phyloP scores from a whole-genome alignment of 208 protist species.

The Trypanosoma congolense region DNA sequence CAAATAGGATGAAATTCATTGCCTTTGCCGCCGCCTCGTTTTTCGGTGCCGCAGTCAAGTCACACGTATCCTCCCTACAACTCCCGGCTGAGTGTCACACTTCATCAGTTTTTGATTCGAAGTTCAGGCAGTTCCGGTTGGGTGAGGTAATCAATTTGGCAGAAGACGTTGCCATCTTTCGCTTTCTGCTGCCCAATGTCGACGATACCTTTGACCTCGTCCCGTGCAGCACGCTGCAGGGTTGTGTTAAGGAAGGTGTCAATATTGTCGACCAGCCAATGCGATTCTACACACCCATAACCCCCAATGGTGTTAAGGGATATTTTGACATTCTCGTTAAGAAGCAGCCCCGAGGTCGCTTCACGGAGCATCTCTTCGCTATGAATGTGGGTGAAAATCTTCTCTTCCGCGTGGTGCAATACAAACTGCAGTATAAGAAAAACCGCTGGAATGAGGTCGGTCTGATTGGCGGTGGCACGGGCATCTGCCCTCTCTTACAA shows the following conservation, averaged over 20 bases:
- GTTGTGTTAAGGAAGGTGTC: slow-evolving; percentile 68
- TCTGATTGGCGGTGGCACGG: slow-evolving; percentile 89
- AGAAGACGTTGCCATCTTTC: slow-evolving; percentile 84
- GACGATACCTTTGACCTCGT: slow-evolving; percentile 66
- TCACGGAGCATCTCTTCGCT: slow-evolving; percentile 79
- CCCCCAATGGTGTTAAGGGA: slow-evolving; percentile 77
- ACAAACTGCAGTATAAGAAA: slow-evolving; percentile 81
- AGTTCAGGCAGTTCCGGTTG: slow-evolving; percentile 78
- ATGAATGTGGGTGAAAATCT: slow-evolving; percentile 83
- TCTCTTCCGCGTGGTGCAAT: slow-evolving; percentile 71
- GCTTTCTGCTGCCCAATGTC: slow-evolving; percentile 70
- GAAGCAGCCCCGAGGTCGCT: slow-evolving; percentile 73
- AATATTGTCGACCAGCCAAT: slow-evolving; percentile 83
- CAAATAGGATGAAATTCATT: slow-evolving; percentile 32
- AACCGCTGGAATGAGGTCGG: slow-evolving; percentile 76
- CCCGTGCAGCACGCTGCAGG: slow-evolving; percentile 80
- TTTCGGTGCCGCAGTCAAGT: slow-evolving; percentile 63
- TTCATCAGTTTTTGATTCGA: slow-evolving; percentile 41
- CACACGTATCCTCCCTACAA: slow-evolving; percentile 35
- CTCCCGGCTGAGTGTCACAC: slow-evolving; percentile 40
- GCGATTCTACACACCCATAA: slow-evolving; percentile 90
- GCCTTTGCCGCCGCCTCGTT: slow-evolving; percentile 39
- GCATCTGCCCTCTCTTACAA: slow-evolving; percentile 91
- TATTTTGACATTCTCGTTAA: slow-evolving; percentile 88
- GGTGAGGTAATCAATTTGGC: slow-evolving; percentile 83